Evolutionary conservation across 2,329 filamentous ascomycete species (phyloP).

Genomic region (Thielaviopsis musarum): DNA sequence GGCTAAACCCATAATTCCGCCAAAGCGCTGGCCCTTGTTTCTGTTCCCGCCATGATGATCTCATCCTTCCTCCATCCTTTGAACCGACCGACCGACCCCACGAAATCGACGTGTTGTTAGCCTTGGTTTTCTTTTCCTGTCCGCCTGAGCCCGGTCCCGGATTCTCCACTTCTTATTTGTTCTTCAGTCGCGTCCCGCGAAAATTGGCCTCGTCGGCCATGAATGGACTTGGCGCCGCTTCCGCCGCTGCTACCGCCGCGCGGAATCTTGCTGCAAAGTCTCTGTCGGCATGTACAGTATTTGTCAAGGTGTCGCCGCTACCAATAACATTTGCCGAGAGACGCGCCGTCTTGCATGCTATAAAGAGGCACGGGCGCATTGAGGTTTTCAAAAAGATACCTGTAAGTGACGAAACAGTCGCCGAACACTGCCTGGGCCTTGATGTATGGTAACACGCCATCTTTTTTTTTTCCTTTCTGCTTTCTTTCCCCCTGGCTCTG

Average conservation of each 20-base stretch:
- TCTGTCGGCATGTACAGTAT: slow-evolving; percentile 10
- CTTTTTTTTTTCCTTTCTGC: background rate
- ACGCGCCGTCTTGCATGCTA: slow-evolving; percentile 33
- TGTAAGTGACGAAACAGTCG: slow-evolving; percentile 16
- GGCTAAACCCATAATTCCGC: background rate
- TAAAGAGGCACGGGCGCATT: slow-evolving; percentile 32
- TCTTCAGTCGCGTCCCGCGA: background rate
- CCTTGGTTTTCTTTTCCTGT: background rate
- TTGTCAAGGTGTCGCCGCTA: slow-evolving; percentile 31
- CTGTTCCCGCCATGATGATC: background rate
- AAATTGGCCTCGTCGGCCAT: background rate
- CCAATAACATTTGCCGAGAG: slow-evolving; percentile 37
- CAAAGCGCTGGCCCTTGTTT: background rate
- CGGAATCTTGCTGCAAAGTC: background rate
- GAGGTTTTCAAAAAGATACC: slow-evolving; percentile 35
- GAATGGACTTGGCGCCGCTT: background rate
- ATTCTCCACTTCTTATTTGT: too few relatives aligned
- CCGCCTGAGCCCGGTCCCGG: too few relatives aligned
- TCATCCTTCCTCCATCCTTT: background rate
- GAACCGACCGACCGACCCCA: background rate
- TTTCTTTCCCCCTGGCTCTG: too few relatives aligned
- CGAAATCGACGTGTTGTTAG: too few relatives aligned
- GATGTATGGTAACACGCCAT: background rate
- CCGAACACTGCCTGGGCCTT: background rate
- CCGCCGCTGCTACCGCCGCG: background rate